Base-by-base conservation (phyloP, 1,284 basidiomycete species). In the Ceratobasidium sp. region DNA sequence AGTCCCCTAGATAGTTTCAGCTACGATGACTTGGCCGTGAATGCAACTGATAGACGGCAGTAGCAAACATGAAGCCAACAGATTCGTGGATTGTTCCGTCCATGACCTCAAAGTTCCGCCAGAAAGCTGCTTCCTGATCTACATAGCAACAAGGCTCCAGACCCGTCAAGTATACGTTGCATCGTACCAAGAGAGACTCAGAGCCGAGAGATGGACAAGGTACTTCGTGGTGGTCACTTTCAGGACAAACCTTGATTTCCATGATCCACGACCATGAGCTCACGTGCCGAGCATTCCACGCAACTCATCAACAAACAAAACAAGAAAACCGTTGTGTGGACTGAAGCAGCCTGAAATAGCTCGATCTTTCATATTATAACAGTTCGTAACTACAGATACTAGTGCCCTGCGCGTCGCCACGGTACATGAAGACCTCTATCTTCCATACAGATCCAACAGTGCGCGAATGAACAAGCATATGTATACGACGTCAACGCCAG, bases 21-120 rank as follows among this genome's bases (percentile, higher is more conserved):
- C 7, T 26, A 47, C 3, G 7, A 26, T 26, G 1, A 8, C 35
- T 17, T 31, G 6, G 60, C 20, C 60, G 23, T 20, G 31, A n/a
- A 42, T 20, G 61, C 61, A 64, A 64, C 61, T 47, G 61, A 64
- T 64, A 33, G 37, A 4, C 61, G 61, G 61, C 20, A 49, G 61
- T 64, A 28, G 61, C 61, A 28, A 60, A 60, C 58, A 20, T 11
- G 23, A 35, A n/a, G 33, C 13, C 37, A 31, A 33, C 61, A 31
- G 47, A 42, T 64, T 64, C 61, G 61, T 64, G 61, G 61, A 64
- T 64, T 20, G 11, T 11, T 8, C 60, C 13, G 39, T 20, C 60
- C 35, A 33, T 39, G 23, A 17, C 8, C 17, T n/a, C 28, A 20
- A 42, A 7, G 23, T 63, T 63, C 54, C 7, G 6, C 13, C 26